Base-by-base conservation (phyloP, 1,284 basidiomycete species). In the Amylostereum chailletii region DNA sequence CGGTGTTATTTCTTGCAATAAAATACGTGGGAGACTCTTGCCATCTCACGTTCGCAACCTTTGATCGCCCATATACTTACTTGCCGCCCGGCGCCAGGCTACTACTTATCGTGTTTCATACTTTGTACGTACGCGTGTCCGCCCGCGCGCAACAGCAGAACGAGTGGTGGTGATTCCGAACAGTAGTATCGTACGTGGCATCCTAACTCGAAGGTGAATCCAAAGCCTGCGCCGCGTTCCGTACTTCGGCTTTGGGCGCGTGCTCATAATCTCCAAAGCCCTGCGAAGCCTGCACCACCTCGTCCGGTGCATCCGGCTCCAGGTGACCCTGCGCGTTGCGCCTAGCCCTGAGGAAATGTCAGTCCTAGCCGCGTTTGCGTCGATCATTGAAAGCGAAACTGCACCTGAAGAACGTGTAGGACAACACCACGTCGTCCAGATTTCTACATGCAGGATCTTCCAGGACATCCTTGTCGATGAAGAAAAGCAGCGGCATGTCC, bases 401-500 rank as follows among this genome's bases (percentile, higher is more conserved):
- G 53, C 54, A 91, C 91, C 81, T 79, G 79, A 99, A 99, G 73
- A 99, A 99, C 0, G 96, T 99, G 67, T 99, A 99, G 42, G 88
- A 94, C 48, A 99, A 66, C 0, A 99, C 91, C 7, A 99, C 79
- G 61, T 98, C 92, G 58, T 94, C 85, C 2, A 99, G 77, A 54
- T 86, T 83, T 56, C 83, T 77, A 65, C 94, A 90, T 3, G 81
- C 69, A 2, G 92, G 92, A 59, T 99, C 96, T 47, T 98, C 94
- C 41, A 95, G 71, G 51, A 97, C 83, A 62, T 99, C 96, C 53
- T 90, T 86, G 72, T 99, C 96, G 57, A 99, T 95, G 72, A 99
- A 99, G 75, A 99, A 99, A 55, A 99, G 81, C 31, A 99, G 77
- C 11, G 96, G 96, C 77, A 99, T 89, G 68, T 99, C 96, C 19